Evolutionary conservation across 2,329 filamentous ascomycete species (phyloP).

Genomic region (Atkinsonella texensis): DNA sequence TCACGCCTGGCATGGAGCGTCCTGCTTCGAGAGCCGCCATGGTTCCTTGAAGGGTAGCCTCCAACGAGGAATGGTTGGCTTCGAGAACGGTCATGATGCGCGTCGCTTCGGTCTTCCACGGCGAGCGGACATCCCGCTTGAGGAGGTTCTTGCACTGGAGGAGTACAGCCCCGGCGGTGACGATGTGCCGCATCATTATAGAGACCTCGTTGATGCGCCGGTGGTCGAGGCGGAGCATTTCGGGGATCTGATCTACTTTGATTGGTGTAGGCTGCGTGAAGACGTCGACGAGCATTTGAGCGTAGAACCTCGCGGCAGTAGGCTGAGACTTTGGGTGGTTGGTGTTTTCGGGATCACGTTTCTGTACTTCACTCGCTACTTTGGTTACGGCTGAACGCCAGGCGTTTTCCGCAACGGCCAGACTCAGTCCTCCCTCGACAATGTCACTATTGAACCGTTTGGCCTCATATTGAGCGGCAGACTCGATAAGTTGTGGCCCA

Average conservation of each 20-base stretch:
- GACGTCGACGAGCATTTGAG: constrained; percentile 62
- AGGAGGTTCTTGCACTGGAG: constrained; percentile 74
- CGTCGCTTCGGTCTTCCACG: constrained; percentile 63
- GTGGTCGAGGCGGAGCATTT: constrained; percentile 60
- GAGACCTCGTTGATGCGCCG: constrained; percentile 42
- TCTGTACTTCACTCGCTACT: constrained; percentile 51
- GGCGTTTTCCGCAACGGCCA: constrained; percentile 49
- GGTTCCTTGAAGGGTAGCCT: constrained; percentile 45
- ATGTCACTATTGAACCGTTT: constrained; percentile 57
- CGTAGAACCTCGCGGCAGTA: constrained; percentile 59
- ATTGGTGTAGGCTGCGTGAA: constrained; percentile 55
- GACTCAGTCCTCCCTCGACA: constrained; percentile 38
- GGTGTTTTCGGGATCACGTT: constrained; percentile 57
- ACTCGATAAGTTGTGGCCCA: constrained; percentile 58
- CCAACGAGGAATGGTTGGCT: constrained; percentile 35
- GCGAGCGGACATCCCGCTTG: constrained; percentile 65
- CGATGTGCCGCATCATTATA: constrained; percentile 39
- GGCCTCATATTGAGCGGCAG: constrained; percentile 62
- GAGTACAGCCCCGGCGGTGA: constrained; percentile 62
- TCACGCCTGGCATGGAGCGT: constrained; percentile 51
- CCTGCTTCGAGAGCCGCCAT: constrained; percentile 52
- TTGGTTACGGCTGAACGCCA: constrained; percentile 55
- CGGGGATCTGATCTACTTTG: constrained; percentile 46
- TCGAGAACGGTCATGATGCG: constrained; percentile 62
- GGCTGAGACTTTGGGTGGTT: constrained; percentile 50